Base-by-base conservation (phyloP, 805 yeast species). In the Ogataea thermomethanolica region DNA sequence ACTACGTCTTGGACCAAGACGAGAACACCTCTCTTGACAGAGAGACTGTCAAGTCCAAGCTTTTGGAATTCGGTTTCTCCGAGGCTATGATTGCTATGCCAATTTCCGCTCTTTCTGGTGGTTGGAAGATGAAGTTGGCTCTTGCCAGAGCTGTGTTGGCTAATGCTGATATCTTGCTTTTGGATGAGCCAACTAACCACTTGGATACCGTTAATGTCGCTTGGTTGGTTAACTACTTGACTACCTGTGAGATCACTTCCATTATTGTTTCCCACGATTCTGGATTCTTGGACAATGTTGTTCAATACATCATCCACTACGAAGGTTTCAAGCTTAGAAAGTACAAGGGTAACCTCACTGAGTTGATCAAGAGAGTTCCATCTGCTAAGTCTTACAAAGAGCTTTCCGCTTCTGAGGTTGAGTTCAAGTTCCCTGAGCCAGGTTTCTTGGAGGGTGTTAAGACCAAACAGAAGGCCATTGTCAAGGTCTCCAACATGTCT, bases 361-460 rank as follows among this genome's bases (percentile, higher is more conserved):
- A 91, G 76, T 91, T 93, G 71, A 97, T 93, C 70, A 86, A 86
- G 84, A 86, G 86, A 79, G 95, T 93, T 67, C 99, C 99, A 73
- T 79, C 96, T 64, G 99, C 98, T 69, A 85, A 89, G 78, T 83
- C 98, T 59, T 93, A 93, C 84, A 89, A 88, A 78, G 98, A 91
- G 77, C 80, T 93, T 64, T 96, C 96, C 67, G 97, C 97, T 64
- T 91, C 99, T 56, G 97, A 88, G 67, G 73, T 90, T 62, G 95
- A 90, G 74, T 93, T 93, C 84, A 70, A 65, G 58, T 93, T 93
- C 97, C 99, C 99, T 70, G 97, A 86, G 76, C 99, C 99, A 73
- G 99, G 99, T 86, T 91, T 84, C 95, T 82, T 93, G 66, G 98
- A 93, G 81, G 99, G 99, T 87, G 99, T 93, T 65, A 93, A 93